These are phyloP conservation scores for Myrica gale DNA, from an alignment of 306 rosid genomes.

Conservation along the genomic window DNA sequence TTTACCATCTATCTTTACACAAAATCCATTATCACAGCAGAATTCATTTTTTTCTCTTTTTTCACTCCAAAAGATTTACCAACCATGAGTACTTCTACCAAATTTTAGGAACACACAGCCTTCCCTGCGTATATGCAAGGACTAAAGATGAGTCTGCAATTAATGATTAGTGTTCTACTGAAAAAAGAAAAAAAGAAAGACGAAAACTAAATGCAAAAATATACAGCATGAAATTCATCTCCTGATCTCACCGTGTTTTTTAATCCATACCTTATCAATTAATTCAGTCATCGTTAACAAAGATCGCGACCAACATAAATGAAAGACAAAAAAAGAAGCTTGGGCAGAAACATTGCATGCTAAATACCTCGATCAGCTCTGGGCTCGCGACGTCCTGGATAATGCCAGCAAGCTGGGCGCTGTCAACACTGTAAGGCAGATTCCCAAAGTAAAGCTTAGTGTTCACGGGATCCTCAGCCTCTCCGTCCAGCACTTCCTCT, in stretches of 20 bases:
- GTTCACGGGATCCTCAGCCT: slow-evolving; percentile 27
- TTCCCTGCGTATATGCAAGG: neutral
- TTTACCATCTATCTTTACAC: no score
- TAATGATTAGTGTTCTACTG: neutral
- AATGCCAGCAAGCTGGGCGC: slow-evolving; percentile 90
- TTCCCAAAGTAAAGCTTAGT: slow-evolving; percentile 97
- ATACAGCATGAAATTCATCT: neutral
- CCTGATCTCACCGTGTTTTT: neutral
- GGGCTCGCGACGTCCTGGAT: slow-evolving; percentile 76
- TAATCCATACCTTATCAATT: neutral
- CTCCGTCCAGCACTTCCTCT: slow-evolving; percentile 27
- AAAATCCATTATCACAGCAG: no score
- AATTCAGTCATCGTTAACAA: neutral
- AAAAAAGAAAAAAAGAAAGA: neutral
- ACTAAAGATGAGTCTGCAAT: neutral
- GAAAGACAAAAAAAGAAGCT: neutral
- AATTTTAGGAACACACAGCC: neutral
- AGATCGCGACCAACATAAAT: neutral
- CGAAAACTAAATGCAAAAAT: neutral
- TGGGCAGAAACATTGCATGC: neutral
- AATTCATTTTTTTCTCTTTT: no score
- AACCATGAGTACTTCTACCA: neutral
- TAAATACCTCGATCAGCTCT: slow-evolving; percentile 76
- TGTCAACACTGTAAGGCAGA: slow-evolving; percentile 89
- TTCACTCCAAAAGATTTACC: no score